phyloP scores from a whole-genome alignment of 441 rosid genomes.

The Biscutella auriculata region DNA sequence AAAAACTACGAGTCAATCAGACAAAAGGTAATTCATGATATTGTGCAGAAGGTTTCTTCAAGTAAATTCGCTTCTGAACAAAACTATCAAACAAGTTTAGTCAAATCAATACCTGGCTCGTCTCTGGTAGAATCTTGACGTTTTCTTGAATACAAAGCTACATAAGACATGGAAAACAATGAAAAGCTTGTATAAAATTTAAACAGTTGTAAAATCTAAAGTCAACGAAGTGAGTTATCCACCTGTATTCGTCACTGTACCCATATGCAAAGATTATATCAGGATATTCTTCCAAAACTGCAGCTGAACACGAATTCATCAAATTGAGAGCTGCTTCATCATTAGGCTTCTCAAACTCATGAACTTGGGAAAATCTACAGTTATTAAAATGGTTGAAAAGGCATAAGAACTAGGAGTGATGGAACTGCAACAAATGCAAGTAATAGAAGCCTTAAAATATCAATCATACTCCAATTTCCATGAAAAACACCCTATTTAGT shows the following conservation, averaged over 20 bases:
- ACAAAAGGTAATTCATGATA: not conserved
- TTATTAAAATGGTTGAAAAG: not conserved
- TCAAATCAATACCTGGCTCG: constrained; percentile 51
- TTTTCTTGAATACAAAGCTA: constrained; percentile 84
- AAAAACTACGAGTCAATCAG: constrained; percentile 6
- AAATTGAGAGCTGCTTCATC: constrained; percentile 52
- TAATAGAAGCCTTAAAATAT: not conserved
- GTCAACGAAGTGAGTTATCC: not conserved
- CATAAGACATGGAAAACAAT: not conserved
- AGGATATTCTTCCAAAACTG: constrained; percentile 58
- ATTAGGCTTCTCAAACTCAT: constrained; percentile 67
- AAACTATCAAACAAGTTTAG: not conserved
- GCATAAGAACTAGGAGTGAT: not conserved
- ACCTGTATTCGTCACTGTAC: constrained; percentile 75
- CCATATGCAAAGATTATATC: constrained; percentile 78
- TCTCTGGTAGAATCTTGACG: constrained; percentile 68
- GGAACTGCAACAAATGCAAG: not conserved
- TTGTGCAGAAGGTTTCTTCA: not conserved
- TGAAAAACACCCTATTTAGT: not conserved
- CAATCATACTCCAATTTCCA: not conserved
- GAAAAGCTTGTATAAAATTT: not conserved
- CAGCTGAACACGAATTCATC: constrained; percentile 66
- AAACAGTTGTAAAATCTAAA: not conserved
- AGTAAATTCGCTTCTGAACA: not conserved
- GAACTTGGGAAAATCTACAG: constrained; percentile 53